Base-by-base conservation (phyloP, 2,329 filamentous ascomycete species). In the Arthrinium phaeospermum region DNA sequence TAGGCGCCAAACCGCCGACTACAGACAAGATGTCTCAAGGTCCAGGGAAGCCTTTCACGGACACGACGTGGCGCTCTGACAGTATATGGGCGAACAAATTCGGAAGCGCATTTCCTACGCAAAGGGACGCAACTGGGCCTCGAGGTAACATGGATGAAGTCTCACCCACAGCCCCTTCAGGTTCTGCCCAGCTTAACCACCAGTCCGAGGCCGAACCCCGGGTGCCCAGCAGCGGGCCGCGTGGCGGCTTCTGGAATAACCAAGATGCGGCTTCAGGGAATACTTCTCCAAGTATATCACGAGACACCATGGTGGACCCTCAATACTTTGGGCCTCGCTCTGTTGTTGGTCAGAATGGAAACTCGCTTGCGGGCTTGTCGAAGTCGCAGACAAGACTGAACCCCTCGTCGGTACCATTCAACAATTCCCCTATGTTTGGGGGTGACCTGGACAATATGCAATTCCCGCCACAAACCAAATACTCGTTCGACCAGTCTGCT, bases 141-240 rank as follows among this genome's bases (percentile, higher is more conserved):
- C 84, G 85, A 84, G 88, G 88, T 91, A 80, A 73, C 85, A 80
- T 72, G 57, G 82, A 82, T 47, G 83, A 85, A 67, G 75, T 80
- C 34, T 83, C 84, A 44, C 77, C 81, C 51, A 87, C 89, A 75
- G 86, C 84, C 71, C 90, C 91, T 78, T 91, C 90, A 4, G 93
- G 92, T 68, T 94, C 92, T 7, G 88, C 91, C 73, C 92, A 92
- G 72, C 85, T 95, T 51, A 86, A 93, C 73, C 87, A 90, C 64
- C 89, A 91, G 57, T 93, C 92, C 13, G 91, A 94, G 78, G 89
- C 89, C 24, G 91, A 93, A 76, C 85, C 86, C 67, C 93, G 91
- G 90, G 81, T 78, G 73, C 82, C 81, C 70, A 70, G 37, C 30
- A 51, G 61, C 53, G 68, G 57, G 27, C 46, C 70, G n/a, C 84